A percentile compares a stretch with the other conserved stretches of the same genome.
Evolutionary conservation across 176 grass and related monocot genomes (phyloP).

Genomic region (Aegilops bicornis): DNA sequence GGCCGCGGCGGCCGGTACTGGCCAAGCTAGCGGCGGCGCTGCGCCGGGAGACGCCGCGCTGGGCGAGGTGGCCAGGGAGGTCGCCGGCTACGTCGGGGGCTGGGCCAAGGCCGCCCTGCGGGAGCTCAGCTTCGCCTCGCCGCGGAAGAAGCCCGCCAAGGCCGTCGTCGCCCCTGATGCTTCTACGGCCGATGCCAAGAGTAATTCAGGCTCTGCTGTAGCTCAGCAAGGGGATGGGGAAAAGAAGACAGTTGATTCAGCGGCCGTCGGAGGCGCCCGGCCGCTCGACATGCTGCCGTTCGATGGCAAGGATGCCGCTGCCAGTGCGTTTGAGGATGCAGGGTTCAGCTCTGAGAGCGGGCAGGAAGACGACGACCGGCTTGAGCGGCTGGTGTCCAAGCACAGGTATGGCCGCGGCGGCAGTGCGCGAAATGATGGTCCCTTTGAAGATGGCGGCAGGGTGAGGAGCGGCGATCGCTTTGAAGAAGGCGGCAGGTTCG

Average conservation of each 20-base stretch:
- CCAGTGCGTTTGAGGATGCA: conserved; percentile 8
- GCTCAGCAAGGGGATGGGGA: background rate
- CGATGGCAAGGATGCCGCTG: conserved; percentile 1
- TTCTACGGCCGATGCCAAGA: background rate
- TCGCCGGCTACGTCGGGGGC: conserved; percentile 38
- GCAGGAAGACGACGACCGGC: conserved; percentile 23
- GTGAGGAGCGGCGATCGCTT: background rate
- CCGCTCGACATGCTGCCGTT: conserved; percentile 44
- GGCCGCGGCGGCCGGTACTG: background rate
- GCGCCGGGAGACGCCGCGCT: background rate
- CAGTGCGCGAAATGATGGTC: background rate
- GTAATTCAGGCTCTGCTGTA: background rate
- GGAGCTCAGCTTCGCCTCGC: conserved; percentile 45
- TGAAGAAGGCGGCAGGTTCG: conserved; percentile 5
- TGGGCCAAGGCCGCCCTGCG: conserved; percentile 50
- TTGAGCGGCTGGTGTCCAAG: conserved; percentile 63
- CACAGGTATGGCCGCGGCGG: conserved; percentile 16
- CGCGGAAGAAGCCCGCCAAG: conserved; percentile 38
- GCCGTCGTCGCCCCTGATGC: background rate
- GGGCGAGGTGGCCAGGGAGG: conserved; percentile 31
- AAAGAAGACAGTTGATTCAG: background rate
- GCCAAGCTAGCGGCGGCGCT: background rate
- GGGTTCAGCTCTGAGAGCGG: conserved; percentile 24
- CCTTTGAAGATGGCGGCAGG: background rate
- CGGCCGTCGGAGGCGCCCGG: background rate